Evolutionary conservation across 2,329 filamentous ascomycete genomes (phyloP).

Genomic region (Zymoseptoria passerinii): DNA sequence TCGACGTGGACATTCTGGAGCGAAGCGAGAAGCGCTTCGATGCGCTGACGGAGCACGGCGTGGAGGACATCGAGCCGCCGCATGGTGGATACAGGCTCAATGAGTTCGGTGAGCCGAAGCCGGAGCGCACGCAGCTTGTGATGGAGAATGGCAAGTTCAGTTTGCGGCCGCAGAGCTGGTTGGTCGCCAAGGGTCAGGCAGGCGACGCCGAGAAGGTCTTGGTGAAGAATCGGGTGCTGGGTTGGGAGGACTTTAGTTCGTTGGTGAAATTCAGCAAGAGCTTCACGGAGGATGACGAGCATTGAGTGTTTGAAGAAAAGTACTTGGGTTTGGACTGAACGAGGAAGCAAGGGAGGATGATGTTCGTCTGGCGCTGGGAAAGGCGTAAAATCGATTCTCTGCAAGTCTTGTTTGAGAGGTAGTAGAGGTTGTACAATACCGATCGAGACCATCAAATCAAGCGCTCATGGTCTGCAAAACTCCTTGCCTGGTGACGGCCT

Average conservation of each 20-base stretch:
- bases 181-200: slow-evolving; percentile 13
- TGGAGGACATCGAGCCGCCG: slow-evolving; percentile 6
- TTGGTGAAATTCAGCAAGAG: slow-evolving; percentile 28
- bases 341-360: too few species aligned
- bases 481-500: too few species aligned
- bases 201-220: slow-evolving; percentile 9
- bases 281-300: slow-evolving; percentile 27
- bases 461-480: too few species aligned
- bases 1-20: slow-evolving; percentile 42
- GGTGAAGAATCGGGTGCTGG: slow-evolving; percentile 21
- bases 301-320: not conserved
- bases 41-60: slow-evolving; percentile 20
- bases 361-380: too few species aligned
- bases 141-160: slow-evolving; percentile 24
- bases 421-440: too few species aligned
- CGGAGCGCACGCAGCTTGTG: slow-evolving; percentile 27
- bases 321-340: too few species aligned
- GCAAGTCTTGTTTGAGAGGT: too few species aligned
- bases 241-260: slow-evolving; percentile 28
- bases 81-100: slow-evolving; percentile 8
- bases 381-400: too few species aligned
- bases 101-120: not conserved
- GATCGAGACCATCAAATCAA: too few species aligned
- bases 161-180: slow-evolving; percentile 27
- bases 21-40: slow-evolving; percentile 32